These are phyloP conservation scores for Myotisia sp. DNA, from an alignment of 2,329 filamentous ascomycete genomes.

Conservation along the genomic window DNA sequence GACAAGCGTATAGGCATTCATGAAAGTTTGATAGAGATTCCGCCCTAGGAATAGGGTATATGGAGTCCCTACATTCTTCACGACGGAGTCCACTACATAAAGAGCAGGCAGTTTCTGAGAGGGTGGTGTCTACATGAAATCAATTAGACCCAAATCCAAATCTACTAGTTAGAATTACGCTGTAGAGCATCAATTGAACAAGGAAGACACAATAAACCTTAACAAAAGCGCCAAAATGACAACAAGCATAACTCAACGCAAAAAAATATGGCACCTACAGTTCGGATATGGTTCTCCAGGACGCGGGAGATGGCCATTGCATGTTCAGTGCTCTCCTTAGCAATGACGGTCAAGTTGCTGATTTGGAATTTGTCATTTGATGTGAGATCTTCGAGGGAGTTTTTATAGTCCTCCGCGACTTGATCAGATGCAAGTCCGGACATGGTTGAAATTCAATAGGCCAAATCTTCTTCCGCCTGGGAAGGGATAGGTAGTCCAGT, in stretches of 20 bases:
- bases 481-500: too few relatives aligned
- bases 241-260: slow-evolving; percentile 3
- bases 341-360: slow-evolving; percentile 92
- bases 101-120: slow-evolving; percentile 86
- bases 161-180: background rate
- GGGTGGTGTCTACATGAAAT: slow-evolving; percentile 57
- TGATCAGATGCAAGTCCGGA: slow-evolving; percentile 55
- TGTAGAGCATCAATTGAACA: slow-evolving; percentile 1
- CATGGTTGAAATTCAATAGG: slow-evolving; percentile 33
- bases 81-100: slow-evolving; percentile 94
- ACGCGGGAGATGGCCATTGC: slow-evolving; percentile 84
- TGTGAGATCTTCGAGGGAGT: slow-evolving; percentile 80
- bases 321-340: slow-evolving; percentile 92
- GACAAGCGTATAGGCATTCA: slow-evolving; percentile 88
- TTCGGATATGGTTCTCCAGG: slow-evolving; percentile 82
- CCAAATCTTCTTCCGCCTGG: too few relatives aligned
- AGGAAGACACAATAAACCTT: slow-evolving; percentile 12
- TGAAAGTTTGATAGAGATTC: slow-evolving; percentile 85
- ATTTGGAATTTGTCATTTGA: slow-evolving; percentile 90
- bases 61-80: slow-evolving; percentile 95
- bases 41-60: slow-evolving; percentile 92
- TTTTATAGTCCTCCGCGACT: slow-evolving; percentile 88
- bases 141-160: slow-evolving; percentile 18
- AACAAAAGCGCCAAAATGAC: slow-evolving; percentile 8
- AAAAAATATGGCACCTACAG: slow-evolving; percentile 49